phyloP scores from a whole-genome alignment of 2,329 filamentous ascomycete species.

The Elsinoe necatrix region DNA sequence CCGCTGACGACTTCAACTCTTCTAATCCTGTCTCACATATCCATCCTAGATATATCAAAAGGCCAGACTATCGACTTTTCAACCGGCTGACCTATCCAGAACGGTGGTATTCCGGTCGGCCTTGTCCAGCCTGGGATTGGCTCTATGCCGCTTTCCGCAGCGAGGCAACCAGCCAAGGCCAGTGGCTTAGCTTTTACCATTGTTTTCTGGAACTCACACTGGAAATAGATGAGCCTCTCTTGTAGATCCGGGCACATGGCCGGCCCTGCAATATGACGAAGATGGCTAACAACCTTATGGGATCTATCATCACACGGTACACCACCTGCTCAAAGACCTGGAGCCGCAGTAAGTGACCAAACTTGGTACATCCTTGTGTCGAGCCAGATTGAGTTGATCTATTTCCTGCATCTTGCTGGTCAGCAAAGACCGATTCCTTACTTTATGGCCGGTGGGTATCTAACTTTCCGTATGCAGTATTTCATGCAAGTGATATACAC shows the following conservation, averaged over 20 bases:
- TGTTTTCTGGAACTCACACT: background rate
- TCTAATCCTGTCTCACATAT: background rate
- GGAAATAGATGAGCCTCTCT: constrained; percentile 4
- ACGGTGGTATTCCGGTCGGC: background rate
- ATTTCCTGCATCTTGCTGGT: background rate
- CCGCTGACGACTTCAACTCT: background rate
- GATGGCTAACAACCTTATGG: background rate
- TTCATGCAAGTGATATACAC: constrained; percentile 9
- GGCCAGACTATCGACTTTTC: constrained; percentile 3
- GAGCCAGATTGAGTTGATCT: background rate
- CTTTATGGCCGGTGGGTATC: background rate
- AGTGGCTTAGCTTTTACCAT: constrained; percentile 9
- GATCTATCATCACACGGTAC: background rate
- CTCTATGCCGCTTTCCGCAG: background rate
- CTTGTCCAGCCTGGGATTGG: background rate
- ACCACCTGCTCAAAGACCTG: constrained; percentile 5
- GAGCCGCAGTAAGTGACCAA: background rate
- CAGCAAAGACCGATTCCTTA: background rate
- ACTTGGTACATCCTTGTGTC: background rate
- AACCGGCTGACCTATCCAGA: background rate
- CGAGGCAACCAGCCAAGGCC: constrained; percentile 3
- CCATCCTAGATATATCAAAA: background rate
- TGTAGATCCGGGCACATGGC: constrained; percentile 1
- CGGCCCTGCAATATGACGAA: constrained; percentile 1
- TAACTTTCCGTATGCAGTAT: background rate